These are phyloP conservation scores for Fusarium paranaense DNA, from an alignment of 2,329 filamentous ascomycete genomes.

Conservation along the genomic window DNA sequence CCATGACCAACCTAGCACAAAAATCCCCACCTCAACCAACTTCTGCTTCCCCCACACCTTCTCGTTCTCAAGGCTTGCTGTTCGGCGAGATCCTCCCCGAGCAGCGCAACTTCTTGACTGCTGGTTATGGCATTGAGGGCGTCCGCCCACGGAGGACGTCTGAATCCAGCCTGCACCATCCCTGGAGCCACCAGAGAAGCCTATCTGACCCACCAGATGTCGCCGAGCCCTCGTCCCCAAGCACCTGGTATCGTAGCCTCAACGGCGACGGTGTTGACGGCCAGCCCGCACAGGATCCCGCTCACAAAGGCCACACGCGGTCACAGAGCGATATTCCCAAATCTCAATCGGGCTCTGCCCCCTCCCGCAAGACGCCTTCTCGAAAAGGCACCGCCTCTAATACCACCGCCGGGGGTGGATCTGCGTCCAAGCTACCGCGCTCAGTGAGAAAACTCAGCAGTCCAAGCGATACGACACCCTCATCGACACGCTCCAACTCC, in stretches of 20 bases:
- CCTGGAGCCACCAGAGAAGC: slow-evolving; percentile 63
- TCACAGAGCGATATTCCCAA: slow-evolving; percentile 71
- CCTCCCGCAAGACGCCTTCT: slow-evolving; percentile 48
- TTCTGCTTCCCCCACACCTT: slow-evolving; percentile 49
- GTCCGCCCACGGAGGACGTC: slow-evolving; percentile 72
- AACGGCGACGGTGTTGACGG: slow-evolving; percentile 40
- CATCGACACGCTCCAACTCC: slow-evolving; percentile 68
- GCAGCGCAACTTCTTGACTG: slow-evolving; percentile 62
- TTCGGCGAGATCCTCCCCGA: slow-evolving; percentile 81
- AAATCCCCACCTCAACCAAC: slow-evolving; percentile 50
- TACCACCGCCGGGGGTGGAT: slow-evolving; percentile 39
- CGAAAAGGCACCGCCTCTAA: slow-evolving; percentile 40
- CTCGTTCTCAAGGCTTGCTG: slow-evolving; percentile 65
- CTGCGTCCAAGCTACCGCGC: slow-evolving; percentile 59
- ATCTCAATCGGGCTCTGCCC: slow-evolving; percentile 47
- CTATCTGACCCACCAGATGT: slow-evolving; percentile 66
- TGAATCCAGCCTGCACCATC: slow-evolving; percentile 74
- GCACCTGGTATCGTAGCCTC: slow-evolving; percentile 70
- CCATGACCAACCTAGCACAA: slow-evolving; percentile 49
- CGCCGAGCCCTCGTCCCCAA: slow-evolving; percentile 72
- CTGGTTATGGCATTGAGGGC: slow-evolving; percentile 71
- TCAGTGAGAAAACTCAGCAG: slow-evolving; percentile 59
- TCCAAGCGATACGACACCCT: slow-evolving; percentile 60
- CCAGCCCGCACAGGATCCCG: slow-evolving; percentile 35
- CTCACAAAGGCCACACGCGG: slow-evolving; percentile 56